Base-by-base conservation (phyloP, 2,329 filamentous ascomycete species). In the Fusarium newnesense region DNA sequence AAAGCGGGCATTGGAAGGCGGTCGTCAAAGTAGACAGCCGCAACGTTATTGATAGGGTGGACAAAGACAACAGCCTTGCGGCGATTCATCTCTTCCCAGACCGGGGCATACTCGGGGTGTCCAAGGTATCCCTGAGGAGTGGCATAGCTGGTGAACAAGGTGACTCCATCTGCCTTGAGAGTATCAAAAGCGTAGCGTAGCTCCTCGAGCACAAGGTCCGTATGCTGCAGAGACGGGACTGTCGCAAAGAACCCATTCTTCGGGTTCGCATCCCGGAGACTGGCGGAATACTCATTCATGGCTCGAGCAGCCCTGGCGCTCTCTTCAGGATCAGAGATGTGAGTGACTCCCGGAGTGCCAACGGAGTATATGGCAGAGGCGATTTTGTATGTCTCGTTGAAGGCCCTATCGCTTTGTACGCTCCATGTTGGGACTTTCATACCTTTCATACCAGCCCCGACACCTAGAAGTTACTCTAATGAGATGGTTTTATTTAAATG, bases 71-170 rank as follows among this genome's bases (percentile, higher is more conserved):
- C 34, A 9, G 49, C 34, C 12, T 52, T 37, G 18, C 49, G 49
- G n/a, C 49, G 49, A 52, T 52, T 52, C 3, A 52, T 34, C 15
- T 52, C 49, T 37, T 52, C 49, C 49, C 49, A 52, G 21, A 39
- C 7, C 5, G 32, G 49, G 8, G 39, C n/a, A 15, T 52, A 52
- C 5, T 52, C 49, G 9, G 49, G 24, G 4, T 52, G 34, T 24
- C 49, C 49, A 5, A 52, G 32, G 21, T 52, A 52, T 19, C 49
- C 49, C 34, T 52, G 10, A 37, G 34, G 49, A 9, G 49, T 52
- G 10, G 34, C 34, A 26, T 52, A 52, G 11, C 49, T 52, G 16
- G 49, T 52, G 49, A 52, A 52, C 10, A 52, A 4, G 4, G 49
- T 52, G n/a, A 52, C 32, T 21, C 49, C 49, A 37, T 39, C 49